phyloP scores from a whole-genome alignment of 306 rosid species.

The Cajanus cajan region DNA sequence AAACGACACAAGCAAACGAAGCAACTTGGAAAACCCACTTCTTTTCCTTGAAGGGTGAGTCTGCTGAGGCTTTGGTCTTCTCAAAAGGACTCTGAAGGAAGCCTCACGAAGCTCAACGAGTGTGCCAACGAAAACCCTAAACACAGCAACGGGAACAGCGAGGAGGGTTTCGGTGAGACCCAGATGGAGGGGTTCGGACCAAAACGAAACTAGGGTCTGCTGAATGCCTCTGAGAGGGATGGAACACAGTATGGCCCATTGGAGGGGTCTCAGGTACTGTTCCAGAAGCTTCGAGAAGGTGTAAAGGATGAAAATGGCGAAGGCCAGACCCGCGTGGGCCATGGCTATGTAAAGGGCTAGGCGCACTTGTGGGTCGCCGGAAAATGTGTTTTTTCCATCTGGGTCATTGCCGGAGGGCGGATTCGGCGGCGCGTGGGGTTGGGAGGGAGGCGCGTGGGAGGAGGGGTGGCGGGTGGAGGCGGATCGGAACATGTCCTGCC shows the following conservation, averaged over 20 bases:
- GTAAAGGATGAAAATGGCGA: conserved; percentile 70
- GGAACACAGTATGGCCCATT: conserved; percentile 90
- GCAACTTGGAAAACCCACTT: conserved; percentile 66
- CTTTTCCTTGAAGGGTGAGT: conserved; percentile 24
- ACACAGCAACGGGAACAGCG: conserved; percentile 70
- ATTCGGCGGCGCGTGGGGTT: conserved; percentile 16
- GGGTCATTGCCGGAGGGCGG: conserved; percentile 23
- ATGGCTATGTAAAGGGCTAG: conserved; percentile 87
- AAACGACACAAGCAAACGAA: conserved; percentile 77
- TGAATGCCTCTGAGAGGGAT: conserved; percentile 86
- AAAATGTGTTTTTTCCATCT: conserved; percentile 39
- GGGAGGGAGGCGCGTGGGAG: conserved; percentile 29
- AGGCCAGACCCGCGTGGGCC: conserved; percentile 90
- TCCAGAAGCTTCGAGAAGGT: conserved; percentile 69
- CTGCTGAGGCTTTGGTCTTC: conserved; percentile 53
- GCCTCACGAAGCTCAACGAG: conserved; percentile 74
- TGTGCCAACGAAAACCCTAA: conserved; percentile 71
- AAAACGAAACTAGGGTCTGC: conserved; percentile 64
- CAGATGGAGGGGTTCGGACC: conserved; percentile 67
- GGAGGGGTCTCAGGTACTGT: conserved; percentile 78
- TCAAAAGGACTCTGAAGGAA: conserved; percentile 36
- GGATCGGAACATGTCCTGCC: conserved; percentile 98
- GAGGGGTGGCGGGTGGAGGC: conserved; percentile 59
- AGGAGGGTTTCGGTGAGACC: conserved; percentile 90
- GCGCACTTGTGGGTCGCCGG: conserved; percentile 88